A percentile compares a stretch with the other conserved stretches of the same genome.
Conservation (phyloP, 768 basidiomycete species). For the Calocybe indica region DNA sequence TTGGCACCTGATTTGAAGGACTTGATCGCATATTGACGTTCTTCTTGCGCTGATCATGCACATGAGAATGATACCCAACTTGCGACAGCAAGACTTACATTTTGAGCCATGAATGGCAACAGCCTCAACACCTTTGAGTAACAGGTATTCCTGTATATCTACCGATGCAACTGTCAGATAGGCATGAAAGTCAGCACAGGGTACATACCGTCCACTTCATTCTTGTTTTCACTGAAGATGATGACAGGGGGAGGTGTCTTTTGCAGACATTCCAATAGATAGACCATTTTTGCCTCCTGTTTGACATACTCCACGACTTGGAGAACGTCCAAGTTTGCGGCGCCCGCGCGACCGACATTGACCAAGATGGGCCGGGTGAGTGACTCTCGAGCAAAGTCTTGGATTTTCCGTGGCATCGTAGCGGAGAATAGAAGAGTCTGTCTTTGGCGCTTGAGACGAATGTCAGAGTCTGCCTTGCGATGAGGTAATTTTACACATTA, state of each 20-base stretch:
- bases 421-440: constrained; percentile 98
- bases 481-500: constrained; percentile 22
- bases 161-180: constrained; percentile 3
- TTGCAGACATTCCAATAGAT: constrained; percentile 93
- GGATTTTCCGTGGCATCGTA: constrained; percentile 98
- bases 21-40: constrained; percentile 97
- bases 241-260: constrained; percentile 98
- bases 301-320: constrained; percentile 99
- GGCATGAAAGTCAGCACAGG: neutral
- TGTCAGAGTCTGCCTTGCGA: constrained; percentile 1
- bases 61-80: constrained; percentile 1
- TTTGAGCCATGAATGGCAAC: constrained; percentile 99
- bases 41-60: constrained; percentile 75
- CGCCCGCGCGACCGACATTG: constrained; percentile 97
- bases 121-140: constrained; percentile 96
- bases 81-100: constrained; percentile 42
- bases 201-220: constrained; percentile 92
- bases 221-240: constrained; percentile 98
- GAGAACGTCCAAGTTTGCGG: constrained; percentile 93
- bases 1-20: constrained; percentile 97
- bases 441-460: constrained; percentile 70
- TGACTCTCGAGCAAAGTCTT: constrained; percentile 96
- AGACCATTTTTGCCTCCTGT: constrained; percentile 99
- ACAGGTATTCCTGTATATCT: constrained; percentile 98
- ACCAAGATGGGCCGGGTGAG: constrained; percentile 93